Conservation (phyloP, 176 grass and related monocot species). For the Poa annua region DNA sequence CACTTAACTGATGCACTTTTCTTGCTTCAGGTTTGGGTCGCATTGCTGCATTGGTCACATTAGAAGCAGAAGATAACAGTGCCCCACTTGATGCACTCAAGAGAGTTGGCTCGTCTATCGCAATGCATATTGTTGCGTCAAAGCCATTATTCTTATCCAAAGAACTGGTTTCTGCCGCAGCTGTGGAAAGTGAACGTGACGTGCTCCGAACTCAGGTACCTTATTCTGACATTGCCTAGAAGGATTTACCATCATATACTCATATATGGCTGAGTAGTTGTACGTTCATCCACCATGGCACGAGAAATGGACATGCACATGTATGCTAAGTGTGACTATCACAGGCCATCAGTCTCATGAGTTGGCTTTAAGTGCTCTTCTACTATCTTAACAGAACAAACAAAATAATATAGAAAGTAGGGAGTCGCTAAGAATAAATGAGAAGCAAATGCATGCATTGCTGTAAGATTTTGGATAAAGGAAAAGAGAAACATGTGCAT, state of each 20-base stretch:
- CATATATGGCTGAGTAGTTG: background rate
- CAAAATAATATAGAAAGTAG: background rate
- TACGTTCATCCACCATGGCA: background rate
- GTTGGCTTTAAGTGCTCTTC: background rate
- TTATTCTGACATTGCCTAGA: constrained; percentile 21
- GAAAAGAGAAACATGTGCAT: background rate
- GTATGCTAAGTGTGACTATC: background rate
- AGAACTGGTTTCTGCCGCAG: constrained; percentile 78
- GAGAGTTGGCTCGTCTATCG: constrained; percentile 66
- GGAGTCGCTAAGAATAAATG: background rate
- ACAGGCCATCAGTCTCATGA: background rate
- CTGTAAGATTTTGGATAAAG: background rate
- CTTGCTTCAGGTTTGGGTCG: constrained; percentile 70
- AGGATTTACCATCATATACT: background rate
- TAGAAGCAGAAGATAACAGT: constrained; percentile 79
- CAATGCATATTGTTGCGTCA: constrained; percentile 92
- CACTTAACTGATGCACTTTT: constrained; percentile 28
- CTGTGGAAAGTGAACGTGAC: constrained; percentile 79
- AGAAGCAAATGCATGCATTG: constrained; percentile 24
- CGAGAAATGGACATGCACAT: constrained; percentile 3
- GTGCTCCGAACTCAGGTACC: constrained; percentile 80
- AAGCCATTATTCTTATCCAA: constrained; percentile 95
- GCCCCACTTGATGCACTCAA: constrained; percentile 70
- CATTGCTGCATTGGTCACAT: constrained; percentile 83
- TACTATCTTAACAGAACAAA: background rate